phyloP scores from a whole-genome alignment of 1,139 yeast species.

The Taiozyma sp. region DNA sequence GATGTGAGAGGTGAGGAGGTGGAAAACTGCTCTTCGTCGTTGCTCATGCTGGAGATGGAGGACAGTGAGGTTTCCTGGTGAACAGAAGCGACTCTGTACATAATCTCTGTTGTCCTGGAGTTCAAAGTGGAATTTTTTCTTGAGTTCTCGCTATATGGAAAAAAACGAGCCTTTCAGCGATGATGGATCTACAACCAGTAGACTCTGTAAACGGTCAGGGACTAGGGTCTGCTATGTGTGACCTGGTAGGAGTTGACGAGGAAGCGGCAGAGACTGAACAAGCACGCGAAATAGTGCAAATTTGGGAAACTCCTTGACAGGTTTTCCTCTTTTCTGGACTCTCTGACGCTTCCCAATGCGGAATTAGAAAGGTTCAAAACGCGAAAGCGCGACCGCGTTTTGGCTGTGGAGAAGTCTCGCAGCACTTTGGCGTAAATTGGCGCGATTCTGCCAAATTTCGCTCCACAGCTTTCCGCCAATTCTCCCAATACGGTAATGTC shows the following conservation, averaged over 20 bases:
- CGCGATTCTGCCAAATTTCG: not conserved
- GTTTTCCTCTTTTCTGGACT: not conserved
- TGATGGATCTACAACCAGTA: not conserved
- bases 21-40: slow-evolving; percentile 1
- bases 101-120: not conserved
- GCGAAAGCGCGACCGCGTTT: not conserved
- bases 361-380: not conserved
- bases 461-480: not conserved
- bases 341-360: not conserved
- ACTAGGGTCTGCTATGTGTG: too few species aligned
- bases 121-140: not conserved
- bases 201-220: too few species aligned
- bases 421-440: not conserved
- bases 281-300: too few species aligned
- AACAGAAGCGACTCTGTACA: not conserved
- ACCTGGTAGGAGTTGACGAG: too few species aligned
- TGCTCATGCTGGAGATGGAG: slow-evolving; percentile 1
- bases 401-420: not conserved
- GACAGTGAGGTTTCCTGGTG: slow-evolving; percentile 1
- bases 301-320: not conserved
- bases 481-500: not conserved
- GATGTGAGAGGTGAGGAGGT: slow-evolving; percentile 11
- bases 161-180: not conserved
- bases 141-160: not conserved
- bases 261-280: too few species aligned